These are phyloP conservation scores for Xylaria palmicola DNA, from an alignment of 495 filamentous ascomycete species.

Conservation along the genomic window DNA sequence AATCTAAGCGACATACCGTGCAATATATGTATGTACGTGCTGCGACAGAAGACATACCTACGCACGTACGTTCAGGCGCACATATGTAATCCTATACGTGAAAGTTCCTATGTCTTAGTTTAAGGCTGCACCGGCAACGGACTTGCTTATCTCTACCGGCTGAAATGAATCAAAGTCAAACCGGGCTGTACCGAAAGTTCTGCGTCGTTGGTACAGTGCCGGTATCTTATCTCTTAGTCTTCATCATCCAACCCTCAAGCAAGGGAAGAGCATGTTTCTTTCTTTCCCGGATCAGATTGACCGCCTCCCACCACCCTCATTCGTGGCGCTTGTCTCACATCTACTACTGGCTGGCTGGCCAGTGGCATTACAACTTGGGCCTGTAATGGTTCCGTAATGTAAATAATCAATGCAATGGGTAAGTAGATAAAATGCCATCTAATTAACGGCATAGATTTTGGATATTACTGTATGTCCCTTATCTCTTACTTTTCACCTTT, in stretches of 20 bases:
- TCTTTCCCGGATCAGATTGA: background rate
- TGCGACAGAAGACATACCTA: background rate
- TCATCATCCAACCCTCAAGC: background rate
- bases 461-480: too few species aligned
- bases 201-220: background rate
- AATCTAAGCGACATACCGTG: background rate
- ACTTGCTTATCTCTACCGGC: background rate
- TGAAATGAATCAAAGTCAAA: background rate
- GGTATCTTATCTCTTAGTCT: too few species aligned
- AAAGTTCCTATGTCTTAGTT: background rate
- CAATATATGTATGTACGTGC: background rate
- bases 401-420: too few species aligned
- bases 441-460: too few species aligned
- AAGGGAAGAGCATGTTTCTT: background rate
- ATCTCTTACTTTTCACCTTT: too few species aligned
- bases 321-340: constrained; percentile 4
- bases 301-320: background rate
- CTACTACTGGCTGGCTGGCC: background rate
- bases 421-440: too few species aligned
- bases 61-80: too few species aligned
- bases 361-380: too few species aligned
- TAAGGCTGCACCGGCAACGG: background rate
- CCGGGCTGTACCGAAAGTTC: background rate
- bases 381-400: too few species aligned
- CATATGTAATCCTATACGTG: background rate